Conservation (phyloP, 2,329 filamentous ascomycete species). For the Lachnellula hyalina region DNA sequence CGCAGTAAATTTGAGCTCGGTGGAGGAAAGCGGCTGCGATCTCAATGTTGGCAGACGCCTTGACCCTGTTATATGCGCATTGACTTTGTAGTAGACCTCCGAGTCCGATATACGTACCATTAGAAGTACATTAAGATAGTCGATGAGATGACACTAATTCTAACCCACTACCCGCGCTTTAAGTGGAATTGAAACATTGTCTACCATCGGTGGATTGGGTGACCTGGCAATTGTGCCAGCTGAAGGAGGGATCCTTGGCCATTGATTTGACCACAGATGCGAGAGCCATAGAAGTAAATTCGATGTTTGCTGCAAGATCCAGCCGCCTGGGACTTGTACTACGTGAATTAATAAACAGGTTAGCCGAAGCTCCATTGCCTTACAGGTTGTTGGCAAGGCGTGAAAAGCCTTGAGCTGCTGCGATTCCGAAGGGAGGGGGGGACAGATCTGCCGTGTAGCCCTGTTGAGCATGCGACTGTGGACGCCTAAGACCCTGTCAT, state of each 20-base stretch:
- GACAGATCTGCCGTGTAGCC: constrained; percentile 10
- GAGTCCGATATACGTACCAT: background rate
- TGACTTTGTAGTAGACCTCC: background rate
- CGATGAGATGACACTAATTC: background rate
- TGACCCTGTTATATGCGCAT: background rate
- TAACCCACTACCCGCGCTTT: background rate
- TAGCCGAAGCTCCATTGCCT: background rate
- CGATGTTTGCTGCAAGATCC: constrained; percentile 1
- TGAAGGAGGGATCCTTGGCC: background rate
- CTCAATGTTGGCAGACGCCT: background rate
- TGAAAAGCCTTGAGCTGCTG: background rate
- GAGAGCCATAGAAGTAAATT: background rate
- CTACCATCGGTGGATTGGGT: background rate
- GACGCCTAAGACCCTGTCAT: background rate
- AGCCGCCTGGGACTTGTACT: background rate
- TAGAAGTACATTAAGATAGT: background rate
- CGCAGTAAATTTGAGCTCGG: background rate
- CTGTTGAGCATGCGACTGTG: constrained; percentile 1
- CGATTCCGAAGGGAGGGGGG: background rate
- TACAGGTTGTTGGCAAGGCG: background rate
- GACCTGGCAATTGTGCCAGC: constrained; percentile 1
- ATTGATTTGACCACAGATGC: background rate
- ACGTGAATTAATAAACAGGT: background rate
- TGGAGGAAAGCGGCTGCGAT: too few species aligned
- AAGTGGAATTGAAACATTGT: background rate